Evolutionary conservation across 2,329 filamentous ascomycete genomes (phyloP), one percentile per base, ranked within the genome.

Genomic region (Claviceps citrina): DNA sequence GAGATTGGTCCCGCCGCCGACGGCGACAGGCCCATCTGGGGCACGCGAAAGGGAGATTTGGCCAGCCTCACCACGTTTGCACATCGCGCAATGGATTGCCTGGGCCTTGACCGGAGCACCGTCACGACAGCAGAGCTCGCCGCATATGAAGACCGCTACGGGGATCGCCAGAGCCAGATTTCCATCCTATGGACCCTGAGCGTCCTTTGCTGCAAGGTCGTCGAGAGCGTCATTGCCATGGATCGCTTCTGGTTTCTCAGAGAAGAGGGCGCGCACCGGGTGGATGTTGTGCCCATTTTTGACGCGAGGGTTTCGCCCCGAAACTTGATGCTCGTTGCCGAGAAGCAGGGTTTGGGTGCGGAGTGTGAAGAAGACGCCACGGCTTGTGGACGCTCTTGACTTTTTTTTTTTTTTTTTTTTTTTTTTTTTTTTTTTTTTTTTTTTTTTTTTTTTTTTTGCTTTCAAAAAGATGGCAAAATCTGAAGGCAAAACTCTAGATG

Each of bases 151-250:
- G 22, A 41, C 2, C 39, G 43, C 1, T 56, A 56, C 35, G 28
- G 37, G 18, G 26, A 35, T 1, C 48, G 44, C 20, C 48, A 52
- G 28, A 47, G 52, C 3, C 50, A 46, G 25, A 48, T 58, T 3
- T 51, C 55, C 2, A 56, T 58, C 4, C 18, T 58, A 10, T 58
- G 55, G 55, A 57, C 54, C 1, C 41, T 58, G 12, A 51, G 55
- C 7, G 46, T 57, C 10, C 36, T 58, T 1, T 58, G 55, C 42
- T 55, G 54, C 38, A 58, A 58, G 39, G 39, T 56, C 1, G 49
- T 58, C 3, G 55, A 58, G 44, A 58, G 55, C 9, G 42, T 52
- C 0, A 49, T 58, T 38, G 53, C 50, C 0, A 36, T 57, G n/a
- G 55, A 58, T 16, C 54, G 55, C 2, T 57, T 54, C 30, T 51